Conservation (phyloP, 2,329 filamentous ascomycete genomes). For the Penicillium aurantiogriseum region DNA sequence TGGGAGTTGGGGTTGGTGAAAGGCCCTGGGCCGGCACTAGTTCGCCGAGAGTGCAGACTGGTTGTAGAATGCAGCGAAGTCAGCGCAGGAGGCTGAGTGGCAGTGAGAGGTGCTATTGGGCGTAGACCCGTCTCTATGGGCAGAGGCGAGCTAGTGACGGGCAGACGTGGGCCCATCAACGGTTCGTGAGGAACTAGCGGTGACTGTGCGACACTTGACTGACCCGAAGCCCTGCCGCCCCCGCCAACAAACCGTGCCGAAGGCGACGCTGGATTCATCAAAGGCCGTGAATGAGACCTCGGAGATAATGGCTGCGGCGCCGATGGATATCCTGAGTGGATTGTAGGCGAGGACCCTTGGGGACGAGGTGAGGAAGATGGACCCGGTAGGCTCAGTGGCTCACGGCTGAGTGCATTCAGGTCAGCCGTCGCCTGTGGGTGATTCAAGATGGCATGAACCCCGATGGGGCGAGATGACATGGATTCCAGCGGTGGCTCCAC, state of each 20-base stretch:
- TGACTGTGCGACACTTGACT: conserved; percentile 35
- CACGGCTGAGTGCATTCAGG: conserved; percentile 18
- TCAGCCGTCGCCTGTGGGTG: conserved; percentile 31
- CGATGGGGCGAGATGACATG: conserved; percentile 35
- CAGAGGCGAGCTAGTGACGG: conserved; percentile 27
- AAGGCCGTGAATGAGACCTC: conserved; percentile 28
- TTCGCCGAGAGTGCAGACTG: conserved; percentile 32
- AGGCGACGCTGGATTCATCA: conserved; percentile 39
- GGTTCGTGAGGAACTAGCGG: conserved; percentile 36
- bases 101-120: conserved; percentile 21
- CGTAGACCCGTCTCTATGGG: conserved; percentile 26
- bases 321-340: conserved; percentile 25
- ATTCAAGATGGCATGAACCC: conserved; percentile 44
- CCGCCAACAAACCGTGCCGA: conserved; percentile 35
- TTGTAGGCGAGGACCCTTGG: conserved; percentile 31
- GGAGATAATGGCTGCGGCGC: conserved; percentile 36
- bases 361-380: conserved; percentile 26
- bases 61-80: conserved; percentile 35
- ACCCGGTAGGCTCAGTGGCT: conserved; percentile 24
- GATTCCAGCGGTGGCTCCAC: conserved; percentile 36
- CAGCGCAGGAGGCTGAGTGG: conserved; percentile 15
- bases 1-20: conserved; percentile 32
- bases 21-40: conserved; percentile 32
- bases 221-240: conserved; percentile 30
- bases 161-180: conserved; percentile 29